Evolutionary conservation across 2,329 filamentous ascomycete genomes (phyloP).

Genomic region (Clonostachys chloroleuca): DNA sequence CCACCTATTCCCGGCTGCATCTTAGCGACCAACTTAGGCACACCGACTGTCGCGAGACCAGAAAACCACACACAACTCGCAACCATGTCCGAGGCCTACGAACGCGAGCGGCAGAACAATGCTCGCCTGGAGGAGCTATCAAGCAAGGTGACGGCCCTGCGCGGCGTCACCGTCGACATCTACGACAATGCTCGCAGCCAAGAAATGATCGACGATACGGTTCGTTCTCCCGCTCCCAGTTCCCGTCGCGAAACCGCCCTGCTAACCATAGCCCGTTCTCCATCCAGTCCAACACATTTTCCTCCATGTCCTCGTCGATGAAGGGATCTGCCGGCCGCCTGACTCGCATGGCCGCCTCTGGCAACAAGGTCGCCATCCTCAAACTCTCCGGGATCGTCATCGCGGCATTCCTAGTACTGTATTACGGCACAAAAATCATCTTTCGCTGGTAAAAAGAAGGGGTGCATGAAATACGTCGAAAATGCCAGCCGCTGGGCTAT

Average conservation of each 20-base stretch:
- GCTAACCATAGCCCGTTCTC: not conserved
- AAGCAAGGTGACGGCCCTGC: conserved; percentile 84
- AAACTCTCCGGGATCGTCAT: conserved; percentile 85
- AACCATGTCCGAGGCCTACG: conserved; percentile 70
- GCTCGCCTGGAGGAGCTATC: conserved; percentile 87
- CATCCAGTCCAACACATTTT: conserved; percentile 84
- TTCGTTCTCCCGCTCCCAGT: conserved; percentile 32
- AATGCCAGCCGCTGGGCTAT: too few relatives aligned
- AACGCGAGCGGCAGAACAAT: conserved; percentile 89
- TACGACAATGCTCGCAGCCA: conserved; percentile 93
- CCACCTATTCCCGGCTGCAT: not conserved
- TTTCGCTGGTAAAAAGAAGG: conserved; percentile 24
- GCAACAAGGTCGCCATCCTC: conserved; percentile 86
- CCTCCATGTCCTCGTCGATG: conserved; percentile 75
- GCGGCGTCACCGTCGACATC: conserved; percentile 93
- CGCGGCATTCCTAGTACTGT: conserved; percentile 67
- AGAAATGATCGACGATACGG: conserved; percentile 81
- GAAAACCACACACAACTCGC: not conserved
- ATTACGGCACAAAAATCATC: conserved; percentile 64
- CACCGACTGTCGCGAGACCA: not conserved
- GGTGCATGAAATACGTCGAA: too few relatives aligned
- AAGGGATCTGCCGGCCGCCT: conserved; percentile 80
- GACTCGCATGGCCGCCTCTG: conserved; percentile 84
- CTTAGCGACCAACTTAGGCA: not conserved
- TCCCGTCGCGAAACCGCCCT: not conserved